Evolutionary conservation across 495 filamentous ascomycete species (phyloP), one percentile per base, ranked within the genome.

Genomic region (Aspergillus indologenus): DNA sequence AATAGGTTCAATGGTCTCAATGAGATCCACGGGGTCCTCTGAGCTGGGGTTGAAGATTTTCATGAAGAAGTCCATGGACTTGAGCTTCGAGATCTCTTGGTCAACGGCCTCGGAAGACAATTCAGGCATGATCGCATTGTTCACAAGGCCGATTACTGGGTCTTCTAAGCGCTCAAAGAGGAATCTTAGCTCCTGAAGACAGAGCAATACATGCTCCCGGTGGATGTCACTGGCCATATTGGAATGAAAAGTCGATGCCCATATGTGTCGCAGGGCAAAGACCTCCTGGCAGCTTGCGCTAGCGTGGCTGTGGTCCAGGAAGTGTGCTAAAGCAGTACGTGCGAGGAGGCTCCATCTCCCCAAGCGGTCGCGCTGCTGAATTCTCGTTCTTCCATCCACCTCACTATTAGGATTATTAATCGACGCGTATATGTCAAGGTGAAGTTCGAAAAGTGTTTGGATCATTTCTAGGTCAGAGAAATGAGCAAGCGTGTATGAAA

Each of bases 31-130:
- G 0, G 94, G 87, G 65, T 96, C 85, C 40, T 83, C 83, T 31
- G 82, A 73, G 44, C 85, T 79, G 22, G 81, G 70, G 53, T 76
- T 78, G 62, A 97, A 96, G 0, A 99, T 83, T 26, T 85, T 88
- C 59, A 89, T 79, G 73, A 99, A 98, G 72, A 96, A 98, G 65
- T 96, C 95, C 84, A 94, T 92, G 0, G 92, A 98, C 15, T 90
- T 96, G 15, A 98, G 77, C 66, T 91, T 90, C 47, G 90, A 90
- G 23, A 96, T 89, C 65, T 99, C 94, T 29, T 91, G 86, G 48
- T 96, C 91, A 14, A 92, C 85, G 3, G 90, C 89, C 14, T 79
- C 80, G 4, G 81, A 77, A 0, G 95, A 97, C 18, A 99, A 79
- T 67, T 97, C 91, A 0, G 92, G 86, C 86, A 99, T 96, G 44